Base-by-base conservation (phyloP, 345 rosid genomes). In the Eucalyptus dawsonii region DNA sequence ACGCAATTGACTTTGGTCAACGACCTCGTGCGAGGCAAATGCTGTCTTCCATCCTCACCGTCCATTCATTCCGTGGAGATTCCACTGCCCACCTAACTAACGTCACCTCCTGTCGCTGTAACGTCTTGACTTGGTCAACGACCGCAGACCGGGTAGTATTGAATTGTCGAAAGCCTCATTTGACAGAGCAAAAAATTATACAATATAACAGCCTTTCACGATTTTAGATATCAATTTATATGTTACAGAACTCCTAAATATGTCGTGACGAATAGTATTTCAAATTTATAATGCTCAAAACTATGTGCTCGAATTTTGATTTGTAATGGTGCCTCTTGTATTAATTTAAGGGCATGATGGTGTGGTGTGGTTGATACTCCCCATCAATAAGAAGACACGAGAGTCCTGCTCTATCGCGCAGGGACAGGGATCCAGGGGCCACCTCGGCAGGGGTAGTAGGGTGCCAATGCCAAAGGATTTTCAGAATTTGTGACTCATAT, bases 341-440 rank as follows among this genome's bases (percentile, higher is more conserved):
- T 60, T 60, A 60, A 60, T 60, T 60, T 60, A 27, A 60, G 2
- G 1, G 7, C 1, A 27, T 27, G 15, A 27, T 11, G 31, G 14
- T 60, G 2, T 27, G 15, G 14, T 60, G 8, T 60, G 14, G 14
- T 60, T 60, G 1, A 60, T 60, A 27, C 8, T 27, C 1, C 2
- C 7, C 3, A 11, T 27, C 2, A 0, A 27, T 60, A 60, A 11
- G 7, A 60, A 60, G 0, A 0, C 0, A 25, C 0, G 3, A 0
- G 8, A 1, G n/a, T 25, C 14, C 2, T 11, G 3, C 14, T 58
- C 2, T 25, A 11, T 25, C 14, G 7, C 5, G n/a, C 1, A 2
- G 1, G 0, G 3, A 24, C 0, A 27, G 14, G 15, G 14, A 27
- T 58, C n/a, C 0, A 27, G 7, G 67, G 67, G 31, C 7, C 15